A percentile compares a stretch with the other conserved stretches of the same genome.
Evolutionary conservation across 257 asterid genomes (phyloP).

Genomic region (Solanum pimpinellifolium): DNA sequence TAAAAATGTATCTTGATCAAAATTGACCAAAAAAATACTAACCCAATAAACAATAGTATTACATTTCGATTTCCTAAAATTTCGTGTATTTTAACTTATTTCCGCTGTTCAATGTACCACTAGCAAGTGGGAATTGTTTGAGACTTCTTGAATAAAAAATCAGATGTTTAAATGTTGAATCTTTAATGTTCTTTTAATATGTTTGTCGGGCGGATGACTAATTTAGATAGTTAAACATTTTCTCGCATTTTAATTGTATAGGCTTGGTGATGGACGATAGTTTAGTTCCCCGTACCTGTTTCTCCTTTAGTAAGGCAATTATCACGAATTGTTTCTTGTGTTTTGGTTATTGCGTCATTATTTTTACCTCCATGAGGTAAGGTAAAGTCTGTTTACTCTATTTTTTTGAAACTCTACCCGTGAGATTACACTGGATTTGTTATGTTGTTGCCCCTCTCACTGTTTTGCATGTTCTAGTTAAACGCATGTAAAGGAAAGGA

Average conservation of each 20-base stretch:
- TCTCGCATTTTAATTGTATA: no score
- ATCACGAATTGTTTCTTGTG: neutral
- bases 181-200: neutral
- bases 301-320: neutral
- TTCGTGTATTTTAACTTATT: neutral
- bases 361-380: neutral
- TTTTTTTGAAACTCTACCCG: accelerated
- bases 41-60: neutral
- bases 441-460: neutral
- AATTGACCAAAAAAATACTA: neutral
- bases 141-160: neutral
- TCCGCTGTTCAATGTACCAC: neutral
- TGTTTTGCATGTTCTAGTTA: neutral
- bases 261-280: neutral
- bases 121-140: neutral
- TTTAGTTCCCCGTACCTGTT: neutral
- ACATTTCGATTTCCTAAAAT: neutral
- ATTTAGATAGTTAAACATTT: neutral
- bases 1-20: neutral
- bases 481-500: neutral
- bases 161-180: neutral
- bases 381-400: neutral
- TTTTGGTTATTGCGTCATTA: neutral
- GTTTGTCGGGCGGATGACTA: neutral
- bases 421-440: neutral